Conservation (phyloP, 106 monocot genomes). For the Apostasia ramifera region DNA sequence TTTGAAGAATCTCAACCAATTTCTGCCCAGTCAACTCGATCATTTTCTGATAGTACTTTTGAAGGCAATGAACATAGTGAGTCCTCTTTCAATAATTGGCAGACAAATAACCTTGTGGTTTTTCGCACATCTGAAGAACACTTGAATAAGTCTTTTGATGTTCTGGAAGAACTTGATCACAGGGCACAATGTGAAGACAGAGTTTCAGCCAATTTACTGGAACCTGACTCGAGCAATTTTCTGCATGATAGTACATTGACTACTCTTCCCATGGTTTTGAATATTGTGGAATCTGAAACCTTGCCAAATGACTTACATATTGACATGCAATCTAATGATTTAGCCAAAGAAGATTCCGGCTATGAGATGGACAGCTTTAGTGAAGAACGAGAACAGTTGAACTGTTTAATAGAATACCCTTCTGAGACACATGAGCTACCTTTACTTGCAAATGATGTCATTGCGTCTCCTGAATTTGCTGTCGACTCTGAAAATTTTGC, state of each 20-base stretch:
- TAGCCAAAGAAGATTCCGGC: background rate
- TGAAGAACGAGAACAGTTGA: slow-evolving; percentile 4
- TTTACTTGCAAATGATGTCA: background rate
- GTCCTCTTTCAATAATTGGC: background rate
- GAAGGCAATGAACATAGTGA: background rate
- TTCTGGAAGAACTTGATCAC: slow-evolving; percentile 1
- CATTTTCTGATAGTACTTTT: background rate
- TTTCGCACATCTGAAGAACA: background rate
- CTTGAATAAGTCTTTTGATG: background rate
- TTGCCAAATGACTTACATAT: background rate
- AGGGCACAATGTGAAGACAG: background rate
- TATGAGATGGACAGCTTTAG: background rate
- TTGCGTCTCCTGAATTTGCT: background rate
- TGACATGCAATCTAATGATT: slow-evolving; percentile 5
- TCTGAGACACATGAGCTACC: background rate
- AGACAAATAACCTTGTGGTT: background rate
- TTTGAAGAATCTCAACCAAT: slow-evolving; percentile 12
- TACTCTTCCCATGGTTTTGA: background rate
- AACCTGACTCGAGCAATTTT: background rate
- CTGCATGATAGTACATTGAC: background rate
- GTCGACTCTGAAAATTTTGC: slow-evolving; percentile 2
- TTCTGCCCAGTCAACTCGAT: slow-evolving; percentile 2
- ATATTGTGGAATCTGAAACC: slow-evolving; percentile 2
- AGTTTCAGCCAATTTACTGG: background rate
- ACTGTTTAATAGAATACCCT: slow-evolving; percentile 5